phyloP scores from a whole-genome alignment of 768 basidiomycete species.

The Kwoniella europaea region DNA sequence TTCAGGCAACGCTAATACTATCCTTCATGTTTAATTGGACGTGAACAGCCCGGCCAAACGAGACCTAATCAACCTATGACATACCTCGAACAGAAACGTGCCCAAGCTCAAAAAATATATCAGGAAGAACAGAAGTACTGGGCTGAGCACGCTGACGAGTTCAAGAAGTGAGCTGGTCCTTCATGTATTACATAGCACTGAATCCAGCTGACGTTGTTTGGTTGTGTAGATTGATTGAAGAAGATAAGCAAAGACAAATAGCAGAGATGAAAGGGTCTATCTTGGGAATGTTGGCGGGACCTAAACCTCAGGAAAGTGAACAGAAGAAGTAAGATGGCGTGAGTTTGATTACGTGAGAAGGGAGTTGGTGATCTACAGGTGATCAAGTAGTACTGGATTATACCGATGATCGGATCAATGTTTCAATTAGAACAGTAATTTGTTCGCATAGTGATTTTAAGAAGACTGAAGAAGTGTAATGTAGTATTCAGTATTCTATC shows the following conservation, averaged over 20 bases:
- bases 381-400: too few species aligned
- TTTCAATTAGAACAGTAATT: too few species aligned
- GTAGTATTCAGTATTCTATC: background rate
- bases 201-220: background rate
- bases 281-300: slow-evolving; percentile 45
- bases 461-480: background rate
- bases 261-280: slow-evolving; percentile 57
- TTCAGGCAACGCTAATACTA: background rate
- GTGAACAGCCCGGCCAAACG: slow-evolving; percentile 38
- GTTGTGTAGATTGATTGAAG: slow-evolving; percentile 52
- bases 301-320: slow-evolving; percentile 20
- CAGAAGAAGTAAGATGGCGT: background rate
- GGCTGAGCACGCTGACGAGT: slow-evolving; percentile 56
- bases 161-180: slow-evolving; percentile 47
- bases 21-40: background rate
- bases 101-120: slow-evolving; percentile 55
- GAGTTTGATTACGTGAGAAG: too few species aligned
- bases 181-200: background rate
- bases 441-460: too few species aligned
- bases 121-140: slow-evolving; percentile 58
- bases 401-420: too few species aligned
- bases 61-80: slow-evolving; percentile 56
- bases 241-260: slow-evolving; percentile 57
- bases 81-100: slow-evolving; percentile 58
- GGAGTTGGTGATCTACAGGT: too few species aligned